phyloP scores from a whole-genome alignment of 768 basidiomycete species.

The Leccinum fibrillosum region DNA sequence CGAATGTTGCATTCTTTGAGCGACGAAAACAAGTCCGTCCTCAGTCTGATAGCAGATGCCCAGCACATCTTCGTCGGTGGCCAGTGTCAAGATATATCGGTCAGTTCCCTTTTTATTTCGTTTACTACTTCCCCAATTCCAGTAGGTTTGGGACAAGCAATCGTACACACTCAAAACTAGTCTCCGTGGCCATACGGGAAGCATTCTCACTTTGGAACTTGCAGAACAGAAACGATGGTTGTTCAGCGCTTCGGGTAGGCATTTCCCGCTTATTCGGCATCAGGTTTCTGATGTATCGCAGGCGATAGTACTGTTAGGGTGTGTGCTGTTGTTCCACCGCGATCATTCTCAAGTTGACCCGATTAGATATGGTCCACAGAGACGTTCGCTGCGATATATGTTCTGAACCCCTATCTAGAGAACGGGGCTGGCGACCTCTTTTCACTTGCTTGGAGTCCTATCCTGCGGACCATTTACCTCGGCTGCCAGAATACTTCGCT shows the following conservation, averaged over 20 bases:
- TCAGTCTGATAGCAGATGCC: slow-evolving; percentile 72
- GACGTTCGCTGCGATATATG: slow-evolving; percentile 61
- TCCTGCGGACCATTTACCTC: slow-evolving; percentile 69
- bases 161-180: slow-evolving; percentile 66
- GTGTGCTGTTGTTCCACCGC: slow-evolving; percentile 18
- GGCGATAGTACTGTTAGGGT: slow-evolving; percentile 89
- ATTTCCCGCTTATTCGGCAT: not conserved
- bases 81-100: slow-evolving; percentile 74
- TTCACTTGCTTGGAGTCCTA: slow-evolving; percentile 74
- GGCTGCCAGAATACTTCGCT: slow-evolving; percentile 93
- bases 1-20: slow-evolving; percentile 66
- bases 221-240: slow-evolving; percentile 78
- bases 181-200: slow-evolving; percentile 79
- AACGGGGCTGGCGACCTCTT: slow-evolving; percentile 85
- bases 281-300: slow-evolving; percentile 27
- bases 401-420: slow-evolving; percentile 76
- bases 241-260: slow-evolving; percentile 83
- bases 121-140: not conserved
- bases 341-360: slow-evolving; percentile 4
- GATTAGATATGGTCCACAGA: slow-evolving; percentile 78
- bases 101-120: slow-evolving; percentile 31
- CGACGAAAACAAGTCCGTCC: slow-evolving; percentile 64
- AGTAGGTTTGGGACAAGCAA: slow-evolving; percentile 81
- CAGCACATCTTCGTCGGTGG: slow-evolving; percentile 79
- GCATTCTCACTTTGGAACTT: slow-evolving; percentile 76